Evolutionary conservation across 2,329 filamentous ascomycete species (phyloP), one percentile per base, ranked within the genome.

Genomic region (Venturia nashicola): DNA sequence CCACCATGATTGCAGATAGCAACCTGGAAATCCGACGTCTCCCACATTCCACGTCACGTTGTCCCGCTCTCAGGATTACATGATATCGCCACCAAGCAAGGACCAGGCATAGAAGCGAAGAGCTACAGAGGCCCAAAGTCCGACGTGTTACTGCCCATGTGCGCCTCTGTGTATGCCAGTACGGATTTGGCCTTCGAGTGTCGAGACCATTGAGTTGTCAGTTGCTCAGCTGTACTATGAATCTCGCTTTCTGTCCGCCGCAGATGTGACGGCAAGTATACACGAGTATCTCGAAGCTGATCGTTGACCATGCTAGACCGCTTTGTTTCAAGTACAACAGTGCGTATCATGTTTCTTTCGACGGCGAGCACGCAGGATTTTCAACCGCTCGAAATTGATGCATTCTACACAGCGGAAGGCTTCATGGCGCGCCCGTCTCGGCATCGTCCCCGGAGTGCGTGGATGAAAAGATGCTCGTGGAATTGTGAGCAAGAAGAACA

Each of bases 91-190:
- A 36, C 51, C 32, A 57, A 57, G 32, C 51, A 36, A 57, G 51
- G 51, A 57, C 51, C 18, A 36, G 51, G 27, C 32, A n/a, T 23
- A 57, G 27, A 16, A n/a, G 12, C n/a, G 27, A 27, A 27, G 27
- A 27, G 27, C 27, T 27, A 5, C 12, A n/a, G 51, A 57, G 32
- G 51, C 51, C 51, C 32, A 57, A 57, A 39, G 16, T 36, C 18
- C 51, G 6, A 57, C 27, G 51, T 57, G 51, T 57, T 57, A 39
- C 51, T 57, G 51, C 51, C 51, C 51, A 57, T 57, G n/a, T 57
- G 51, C 32, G n/a, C 32, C 23, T 32, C 7, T 8, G 51, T 18
- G 32, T 57, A 14, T 55, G 27, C 27, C 36, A 32, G 48, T 55
- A 23, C 34, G 48, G 23, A 55, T 20, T 32, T 16, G 48, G 16